Percentiles rank a stretch among this genome's conserved stretches.
Conservation (phyloP, 768 basidiomycete species). For the Rhizopogon vulgaris region DNA sequence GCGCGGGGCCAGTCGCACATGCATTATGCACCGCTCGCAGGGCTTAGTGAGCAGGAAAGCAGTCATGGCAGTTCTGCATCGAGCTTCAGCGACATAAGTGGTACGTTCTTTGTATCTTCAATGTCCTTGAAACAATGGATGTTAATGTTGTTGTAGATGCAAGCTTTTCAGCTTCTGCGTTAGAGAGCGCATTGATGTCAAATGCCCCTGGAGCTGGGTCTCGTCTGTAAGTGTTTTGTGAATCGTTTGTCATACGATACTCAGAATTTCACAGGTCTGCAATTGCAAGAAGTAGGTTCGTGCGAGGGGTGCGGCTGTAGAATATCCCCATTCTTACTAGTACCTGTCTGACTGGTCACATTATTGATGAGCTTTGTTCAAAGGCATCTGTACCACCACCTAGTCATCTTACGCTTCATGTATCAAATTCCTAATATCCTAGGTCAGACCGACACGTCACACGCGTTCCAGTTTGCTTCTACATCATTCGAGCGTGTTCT, state of each 20-base stretch:
- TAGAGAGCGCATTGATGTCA: constrained; percentile 76
- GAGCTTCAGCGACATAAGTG: constrained; percentile 83
- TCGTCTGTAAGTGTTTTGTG: constrained; percentile 50
- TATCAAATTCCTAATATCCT: background rate
- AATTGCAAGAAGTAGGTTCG: constrained; percentile 27
- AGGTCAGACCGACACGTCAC: background rate
- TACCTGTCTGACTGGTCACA: background rate
- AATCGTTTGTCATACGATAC: background rate
- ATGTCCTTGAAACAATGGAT: background rate
- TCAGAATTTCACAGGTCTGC: constrained; percentile 24
- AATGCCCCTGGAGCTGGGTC: constrained; percentile 65
- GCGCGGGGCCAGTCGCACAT: constrained; percentile 45
- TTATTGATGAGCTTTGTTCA: background rate
- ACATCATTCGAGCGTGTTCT: background rate
- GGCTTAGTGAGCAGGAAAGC: constrained; percentile 50
- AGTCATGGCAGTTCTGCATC: constrained; percentile 70
- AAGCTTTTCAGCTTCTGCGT: constrained; percentile 70
- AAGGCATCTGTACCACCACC: background rate
- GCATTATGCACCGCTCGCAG: constrained; percentile 40
- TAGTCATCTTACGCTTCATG: background rate
- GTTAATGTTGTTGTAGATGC: constrained; percentile 38
- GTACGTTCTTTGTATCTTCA: constrained; percentile 33
- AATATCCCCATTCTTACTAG: background rate
- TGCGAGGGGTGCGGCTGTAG: constrained; percentile 24
- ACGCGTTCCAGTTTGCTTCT: background rate